Base-by-base conservation (phyloP, 306 rosid genomes). In the Morella rubra region DNA sequence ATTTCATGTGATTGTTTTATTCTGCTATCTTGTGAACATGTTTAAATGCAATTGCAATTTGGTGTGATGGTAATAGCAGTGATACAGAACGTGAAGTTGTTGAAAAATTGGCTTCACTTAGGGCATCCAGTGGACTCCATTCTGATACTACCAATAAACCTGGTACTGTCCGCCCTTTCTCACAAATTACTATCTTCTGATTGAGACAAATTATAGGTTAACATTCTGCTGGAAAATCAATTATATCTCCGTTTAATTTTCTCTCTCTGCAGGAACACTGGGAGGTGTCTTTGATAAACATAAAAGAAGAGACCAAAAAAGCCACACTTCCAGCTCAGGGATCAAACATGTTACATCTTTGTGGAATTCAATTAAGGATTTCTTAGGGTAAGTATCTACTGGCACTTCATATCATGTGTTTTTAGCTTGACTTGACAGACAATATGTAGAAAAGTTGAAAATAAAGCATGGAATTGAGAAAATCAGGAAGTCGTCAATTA, bases 41-140 rank as follows among this genome's bases (percentile, higher is more conserved):
- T 69, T 44, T 69, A 14, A 27, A 74, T 74, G 50, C 69, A 58
- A 58, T 77, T 53, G 52, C 64, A 44, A 74, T 76, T 77, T 62
- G 14, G 27, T 85, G 73, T 79, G 78, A 45, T 68, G 52, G 42
- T 42, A 41, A 56, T 75, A 64, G 70, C 85, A 95, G 93, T 68
- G 87, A 74, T 47, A 52, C 84, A 6, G 97, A 92, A 82, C 93
- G 93, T 15, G 69, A 62, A 5, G 93, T 85, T 71, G 79, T 95
- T 69, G 81, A 92, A 79, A 87, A 87, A 81, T 81, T 95, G 84
- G 89, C 97, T 59, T 89, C 82, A 44, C 80, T 85, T 27, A 87
- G 83, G 85, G 81, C 89, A 59, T 79, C 91, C 81, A 83, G 70
- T 50, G 79, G 68, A 72, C 83, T 79, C 22, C 76, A 62, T 71